Percentiles rank a stretch among this genome's conserved stretches.
Conservation (phyloP, 202 grass and related monocot species). For the Setaria italica region DNA sequence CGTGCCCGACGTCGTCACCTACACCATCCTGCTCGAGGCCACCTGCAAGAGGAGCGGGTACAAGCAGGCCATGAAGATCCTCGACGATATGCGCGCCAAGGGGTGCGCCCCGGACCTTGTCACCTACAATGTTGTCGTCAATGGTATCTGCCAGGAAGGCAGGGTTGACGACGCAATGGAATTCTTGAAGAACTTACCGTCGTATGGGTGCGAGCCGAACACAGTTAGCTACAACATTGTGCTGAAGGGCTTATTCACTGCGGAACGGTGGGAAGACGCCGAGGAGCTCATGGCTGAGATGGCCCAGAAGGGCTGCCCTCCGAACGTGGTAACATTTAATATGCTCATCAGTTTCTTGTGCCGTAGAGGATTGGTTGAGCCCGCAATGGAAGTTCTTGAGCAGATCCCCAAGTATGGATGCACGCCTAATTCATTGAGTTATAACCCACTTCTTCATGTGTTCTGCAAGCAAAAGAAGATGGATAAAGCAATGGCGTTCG, state of each 20-base stretch:
- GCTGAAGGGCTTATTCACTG: slow-evolving; percentile 61
- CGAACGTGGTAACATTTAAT: slow-evolving; percentile 68
- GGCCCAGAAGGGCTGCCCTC: slow-evolving; percentile 59
- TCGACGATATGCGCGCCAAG: slow-evolving; percentile 59
- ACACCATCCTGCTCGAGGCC: slow-evolving; percentile 65
- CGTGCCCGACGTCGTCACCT: slow-evolving; percentile 60
- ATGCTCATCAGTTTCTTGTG: slow-evolving; percentile 75
- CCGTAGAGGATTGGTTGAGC: slow-evolving; percentile 57
- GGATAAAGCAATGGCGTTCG: slow-evolving; percentile 57
- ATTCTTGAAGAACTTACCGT: slow-evolving; percentile 53
- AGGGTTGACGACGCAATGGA: slow-evolving; percentile 56
- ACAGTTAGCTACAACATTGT: slow-evolving; percentile 66
- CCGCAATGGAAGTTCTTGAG: slow-evolving; percentile 64
- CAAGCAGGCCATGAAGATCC: slow-evolving; percentile 57
- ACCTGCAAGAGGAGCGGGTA: slow-evolving; percentile 64
- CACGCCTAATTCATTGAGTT: slow-evolving; percentile 68
- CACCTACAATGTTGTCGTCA: slow-evolving; percentile 64
- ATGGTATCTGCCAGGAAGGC: slow-evolving; percentile 70
- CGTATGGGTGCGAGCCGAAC: slow-evolving; percentile 56
- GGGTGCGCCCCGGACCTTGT: slow-evolving; percentile 57
- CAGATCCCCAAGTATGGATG: slow-evolving; percentile 67
- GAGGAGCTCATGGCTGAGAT: slow-evolving; percentile 67
- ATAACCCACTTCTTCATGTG: slow-evolving; percentile 65
- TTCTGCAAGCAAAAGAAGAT: slow-evolving; percentile 86
- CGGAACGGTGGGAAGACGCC: slow-evolving; percentile 62